Evolutionary conservation across 2,329 filamentous ascomycete species (phyloP).

Genomic region (Arthrobotrys entomopaga): DNA sequence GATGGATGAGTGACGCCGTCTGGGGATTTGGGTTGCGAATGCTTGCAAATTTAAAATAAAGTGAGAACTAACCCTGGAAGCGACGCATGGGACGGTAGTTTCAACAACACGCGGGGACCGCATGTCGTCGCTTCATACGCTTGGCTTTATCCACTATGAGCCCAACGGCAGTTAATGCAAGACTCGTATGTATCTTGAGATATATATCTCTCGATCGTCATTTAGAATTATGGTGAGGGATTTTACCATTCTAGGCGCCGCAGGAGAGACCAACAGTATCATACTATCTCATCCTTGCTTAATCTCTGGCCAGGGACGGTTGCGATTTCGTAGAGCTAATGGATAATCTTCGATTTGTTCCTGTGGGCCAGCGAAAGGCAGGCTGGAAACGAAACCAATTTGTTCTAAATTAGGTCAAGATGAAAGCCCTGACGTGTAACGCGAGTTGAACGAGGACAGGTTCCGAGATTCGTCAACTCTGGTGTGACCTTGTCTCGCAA

Average conservation of each 20-base stretch:
- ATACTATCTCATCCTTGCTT: neutral
- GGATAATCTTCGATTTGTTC: neutral
- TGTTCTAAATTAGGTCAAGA: neutral
- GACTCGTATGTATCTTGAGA: too few species aligned
- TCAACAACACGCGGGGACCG: too few species aligned
- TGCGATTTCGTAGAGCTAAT: neutral
- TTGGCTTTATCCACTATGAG: too few species aligned
- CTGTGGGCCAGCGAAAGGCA: too few species aligned
- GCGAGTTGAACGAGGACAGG: neutral
- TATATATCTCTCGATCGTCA: too few species aligned
- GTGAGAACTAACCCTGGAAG: too few species aligned
- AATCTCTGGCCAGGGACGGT: neutral
- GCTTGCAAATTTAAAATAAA: too few species aligned
- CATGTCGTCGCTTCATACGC: too few species aligned
- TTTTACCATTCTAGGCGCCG: constrained; percentile 21
- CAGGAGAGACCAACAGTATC: neutral
- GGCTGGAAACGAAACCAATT: too few species aligned
- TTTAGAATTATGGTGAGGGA: constrained; percentile 18
- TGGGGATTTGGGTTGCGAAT: too few species aligned
- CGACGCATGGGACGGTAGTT: too few species aligned
- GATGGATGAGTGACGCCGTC: neutral
- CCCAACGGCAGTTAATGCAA: too few species aligned
- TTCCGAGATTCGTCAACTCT: neutral
- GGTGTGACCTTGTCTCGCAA: neutral
- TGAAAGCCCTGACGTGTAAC: neutral